Evolutionary conservation across 306 rosid species (phyloP), one percentile per base, ranked within the genome.

Genomic region (Trichosanthes truncata): DNA sequence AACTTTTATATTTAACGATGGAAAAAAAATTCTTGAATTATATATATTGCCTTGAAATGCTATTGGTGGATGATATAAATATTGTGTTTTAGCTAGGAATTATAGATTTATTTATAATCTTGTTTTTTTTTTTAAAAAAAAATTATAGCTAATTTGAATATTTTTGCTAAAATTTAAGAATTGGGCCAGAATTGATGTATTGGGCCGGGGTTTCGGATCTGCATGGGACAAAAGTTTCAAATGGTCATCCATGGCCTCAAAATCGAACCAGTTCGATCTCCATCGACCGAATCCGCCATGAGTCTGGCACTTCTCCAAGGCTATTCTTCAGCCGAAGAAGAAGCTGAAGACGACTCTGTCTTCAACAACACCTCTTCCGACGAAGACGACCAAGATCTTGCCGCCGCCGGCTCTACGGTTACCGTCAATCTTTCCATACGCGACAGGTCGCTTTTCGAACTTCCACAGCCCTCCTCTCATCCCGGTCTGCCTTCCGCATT

Each of bases 401-500:
- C 49, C 72, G 56, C 63, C 35, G 78, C 51, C 68, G 76, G 85
- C 69, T 23, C 87, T 12, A 51, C 77, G 38, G 56, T 67, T 33
- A 81, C 46, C 0, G 15, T 71, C 20, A 88, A 86, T 79, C 91
- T 87, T 13, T 85, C 93, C n/a, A 78, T 89, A 0, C 80, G 83
- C 7, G 87, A 90, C 83, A 81, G 86, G 80, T 92, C 98, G 74
- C 76, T 90, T 61, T 89, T 90, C 80, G 91, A 94, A 69, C 84
- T 80, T 45, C 92, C 91, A 10, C 89, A 84, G 20, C 88, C 93
- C 40, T 83, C 93, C 77, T 63, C 81, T 25, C 84, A 84, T 41
- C 82, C 94, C 3, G 88, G 83, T 36, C 95, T 94, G 33, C 98
- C 97, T 52, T 94, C 98, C 31, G 98, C 97, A 36, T 90, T 91